Conservation (phyloP, 2,329 filamentous ascomycete species). For the Rhinocladiella mackenziei region DNA sequence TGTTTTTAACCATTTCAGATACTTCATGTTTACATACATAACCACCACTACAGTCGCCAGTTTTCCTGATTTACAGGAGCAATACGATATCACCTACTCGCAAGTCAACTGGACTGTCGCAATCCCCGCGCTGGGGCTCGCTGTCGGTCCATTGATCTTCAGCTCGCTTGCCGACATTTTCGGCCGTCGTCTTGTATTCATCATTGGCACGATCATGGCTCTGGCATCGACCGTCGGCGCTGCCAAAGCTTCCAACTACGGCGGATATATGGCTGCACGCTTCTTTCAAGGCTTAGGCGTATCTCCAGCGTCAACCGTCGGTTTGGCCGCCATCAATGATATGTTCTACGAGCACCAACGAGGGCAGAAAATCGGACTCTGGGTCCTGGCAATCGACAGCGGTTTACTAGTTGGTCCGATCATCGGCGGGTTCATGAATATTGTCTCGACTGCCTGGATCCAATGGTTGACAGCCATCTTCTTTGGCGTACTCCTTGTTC, state of each 20-base stretch:
- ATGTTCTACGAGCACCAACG: constrained; percentile 56
- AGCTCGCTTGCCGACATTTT: constrained; percentile 51
- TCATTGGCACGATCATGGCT: constrained; percentile 44
- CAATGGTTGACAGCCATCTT: constrained; percentile 55
- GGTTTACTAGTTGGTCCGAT: constrained; percentile 50
- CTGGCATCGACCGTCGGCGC: constrained; percentile 43
- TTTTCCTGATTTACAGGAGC: constrained; percentile 47
- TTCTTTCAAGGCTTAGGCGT: constrained; percentile 58
- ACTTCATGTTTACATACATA: constrained; percentile 58
- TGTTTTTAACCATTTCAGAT: too few relatives aligned
- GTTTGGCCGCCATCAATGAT: constrained; percentile 52
- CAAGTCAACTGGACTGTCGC: constrained; percentile 56
- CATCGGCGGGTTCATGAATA: constrained; percentile 51
- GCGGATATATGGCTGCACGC: constrained; percentile 54
- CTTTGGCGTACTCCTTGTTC: constrained; percentile 46
- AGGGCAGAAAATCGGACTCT: constrained; percentile 54
- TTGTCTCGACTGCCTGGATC: constrained; percentile 50
- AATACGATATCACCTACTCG: constrained; percentile 45
- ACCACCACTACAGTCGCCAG: constrained; percentile 56
- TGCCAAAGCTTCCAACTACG: constrained; percentile 41
- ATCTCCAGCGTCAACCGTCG: constrained; percentile 52
- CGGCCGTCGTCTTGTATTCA: constrained; percentile 50
- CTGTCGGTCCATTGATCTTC: constrained; percentile 51
- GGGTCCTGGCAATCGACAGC: constrained; percentile 54
- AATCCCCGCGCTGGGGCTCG: constrained; percentile 49